These are phyloP conservation scores for Magnolia officinalis DNA, from an alignment of 164 flowering plant species.

Conservation along the genomic window DNA sequence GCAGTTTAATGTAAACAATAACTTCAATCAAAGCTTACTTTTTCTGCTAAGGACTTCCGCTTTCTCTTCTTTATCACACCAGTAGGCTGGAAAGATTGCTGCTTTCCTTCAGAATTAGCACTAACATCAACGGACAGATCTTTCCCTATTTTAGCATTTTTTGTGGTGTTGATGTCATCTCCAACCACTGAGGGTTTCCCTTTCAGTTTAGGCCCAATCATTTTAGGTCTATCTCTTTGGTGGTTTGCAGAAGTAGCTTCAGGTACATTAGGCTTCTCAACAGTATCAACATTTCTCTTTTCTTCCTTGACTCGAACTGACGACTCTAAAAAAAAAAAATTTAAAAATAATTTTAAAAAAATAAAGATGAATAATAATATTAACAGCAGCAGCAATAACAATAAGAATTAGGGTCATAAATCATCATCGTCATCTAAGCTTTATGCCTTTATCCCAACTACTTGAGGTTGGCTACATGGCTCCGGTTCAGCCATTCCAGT, in stretches of 20 bases:
- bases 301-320: slow-evolving; percentile 38
- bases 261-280: slow-evolving; percentile 19
- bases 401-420: not conserved
- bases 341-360: too few relatives aligned
- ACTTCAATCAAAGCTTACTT: slow-evolving; percentile 31
- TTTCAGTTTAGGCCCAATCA: slow-evolving; percentile 28
- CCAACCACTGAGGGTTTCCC: slow-evolving; percentile 12
- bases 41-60: slow-evolving; percentile 32
- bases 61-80: slow-evolving; percentile 30
- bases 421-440: too few relatives aligned
- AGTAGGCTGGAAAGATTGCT: slow-evolving; percentile 21
- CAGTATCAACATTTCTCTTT: slow-evolving; percentile 16
- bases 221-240: slow-evolving; percentile 32
- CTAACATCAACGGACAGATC: slow-evolving; percentile 15
- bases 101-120: slow-evolving; percentile 30
- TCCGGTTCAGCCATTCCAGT: too few relatives aligned
- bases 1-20: too few relatives aligned
- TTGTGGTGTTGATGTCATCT: slow-evolving; percentile 18
- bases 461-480: too few relatives aligned
- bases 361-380: not conserved
- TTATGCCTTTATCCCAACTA: too few relatives aligned
- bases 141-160: slow-evolving; percentile 21
- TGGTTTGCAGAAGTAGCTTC: slow-evolving; percentile 28
- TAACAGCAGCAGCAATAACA: too few relatives aligned
- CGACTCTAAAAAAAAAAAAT: slow-evolving; percentile 32